Base-by-base conservation (phyloP, 2,329 filamentous ascomycete species). In the Zymoseptoria pseudotritici region DNA sequence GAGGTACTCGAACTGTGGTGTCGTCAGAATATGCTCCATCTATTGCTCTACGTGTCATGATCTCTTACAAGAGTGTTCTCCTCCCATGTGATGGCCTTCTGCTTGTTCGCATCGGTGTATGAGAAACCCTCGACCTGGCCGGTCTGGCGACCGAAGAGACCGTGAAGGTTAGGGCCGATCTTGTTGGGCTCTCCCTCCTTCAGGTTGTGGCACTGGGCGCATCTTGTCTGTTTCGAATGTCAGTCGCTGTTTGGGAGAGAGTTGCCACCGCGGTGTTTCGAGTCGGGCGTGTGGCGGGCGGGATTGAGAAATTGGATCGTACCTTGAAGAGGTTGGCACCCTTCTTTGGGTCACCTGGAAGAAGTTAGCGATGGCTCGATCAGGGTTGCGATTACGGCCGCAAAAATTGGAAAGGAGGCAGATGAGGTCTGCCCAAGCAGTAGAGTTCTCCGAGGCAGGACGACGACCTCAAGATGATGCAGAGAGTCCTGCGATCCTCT, bases 21-120 rank as follows among this genome's bases (percentile, higher is more conserved):
- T 19, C 17, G 10, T 58, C 67, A 57, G n/a, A n/a, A n/a, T n/a
- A n/a, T n/a, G n/a, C n/a, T n/a, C n/a, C n/a, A n/a, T n/a, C n/a
- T n/a, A n/a, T n/a, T n/a, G n/a, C n/a, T n/a, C n/a, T n/a, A n/a
- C n/a, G n/a, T n/a, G 26, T 50, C 26, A 29, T 22, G 46, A 31
- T 3, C 51, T 60, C 71, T 61, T 84, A 93, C 89, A 72, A 99
- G 85, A 79, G 90, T 89, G 67, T 86, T 78, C 76, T 96, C 86
- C 70, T 91, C 80, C 94, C 94, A 99, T 72, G 80, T 83, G 72
- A 99, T 86, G 73, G 88, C 92, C 84, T 96, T 96, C 75, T 88
- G 82, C 89, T 97, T 97, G 90, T 99, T 99, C 85, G 93, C 94
- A 76, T 99, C 94, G 79, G 94, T 96, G 87, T 97, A 99, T 75